These are phyloP conservation scores for Entomortierella lignicola DNA, from an alignment of 192 early-diverging fungal species.

Conservation along the genomic window DNA sequence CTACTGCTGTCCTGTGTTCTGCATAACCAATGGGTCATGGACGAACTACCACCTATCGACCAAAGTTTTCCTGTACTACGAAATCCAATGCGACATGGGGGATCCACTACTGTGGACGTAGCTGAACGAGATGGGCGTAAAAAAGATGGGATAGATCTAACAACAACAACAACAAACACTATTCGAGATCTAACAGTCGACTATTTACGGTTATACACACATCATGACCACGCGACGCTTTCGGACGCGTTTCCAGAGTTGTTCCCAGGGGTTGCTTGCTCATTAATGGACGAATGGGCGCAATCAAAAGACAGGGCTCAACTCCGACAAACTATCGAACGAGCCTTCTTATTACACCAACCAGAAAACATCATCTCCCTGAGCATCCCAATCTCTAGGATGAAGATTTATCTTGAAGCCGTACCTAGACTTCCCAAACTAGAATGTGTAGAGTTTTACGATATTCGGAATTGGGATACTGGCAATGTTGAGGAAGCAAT, in stretches of 20 bases:
- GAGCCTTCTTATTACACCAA: constrained; percentile 12
- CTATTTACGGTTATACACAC: constrained; percentile 30
- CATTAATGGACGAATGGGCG: constrained; percentile 20
- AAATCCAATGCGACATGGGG: constrained; percentile 5
- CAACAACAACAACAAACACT: not conserved
- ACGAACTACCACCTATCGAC: constrained; percentile 20
- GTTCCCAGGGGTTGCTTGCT: constrained; percentile 23
- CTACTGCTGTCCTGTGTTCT: constrained; percentile 12
- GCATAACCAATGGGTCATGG: constrained; percentile 15
- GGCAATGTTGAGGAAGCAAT: constrained; percentile 13
- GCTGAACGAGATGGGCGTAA: not conserved
- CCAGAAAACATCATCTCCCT: constrained; percentile 13
- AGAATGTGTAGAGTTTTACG: constrained; percentile 11
- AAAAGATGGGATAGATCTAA: not conserved
- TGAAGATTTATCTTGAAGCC: constrained; percentile 7
- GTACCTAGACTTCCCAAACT: constrained; percentile 4
- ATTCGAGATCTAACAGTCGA: constrained; percentile 17
- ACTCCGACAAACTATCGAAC: constrained; percentile 12
- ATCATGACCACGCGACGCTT: constrained; percentile 17
- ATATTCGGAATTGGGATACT: constrained; percentile 7
- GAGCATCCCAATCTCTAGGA: constrained; percentile 7
- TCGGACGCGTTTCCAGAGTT: constrained; percentile 18
- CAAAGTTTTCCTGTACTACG: constrained; percentile 1
- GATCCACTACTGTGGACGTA: too few species aligned
- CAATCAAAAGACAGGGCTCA: constrained; percentile 12